Evolutionary conservation across 768 basidiomycete genomes (phyloP).

Genomic region (Lentinula boryana): DNA sequence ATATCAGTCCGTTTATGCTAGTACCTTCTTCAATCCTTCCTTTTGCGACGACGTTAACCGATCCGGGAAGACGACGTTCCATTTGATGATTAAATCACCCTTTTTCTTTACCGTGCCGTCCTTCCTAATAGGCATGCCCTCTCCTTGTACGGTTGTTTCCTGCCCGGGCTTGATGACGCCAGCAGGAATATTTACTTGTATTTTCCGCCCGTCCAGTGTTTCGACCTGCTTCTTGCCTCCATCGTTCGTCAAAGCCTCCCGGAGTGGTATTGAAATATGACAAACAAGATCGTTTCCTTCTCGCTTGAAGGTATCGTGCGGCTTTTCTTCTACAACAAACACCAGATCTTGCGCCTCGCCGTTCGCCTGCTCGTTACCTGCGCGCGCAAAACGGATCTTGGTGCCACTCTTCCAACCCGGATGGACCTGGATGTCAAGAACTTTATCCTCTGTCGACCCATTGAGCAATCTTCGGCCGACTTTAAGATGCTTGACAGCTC

Average conservation of each 20-base stretch:
- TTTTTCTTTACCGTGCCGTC: constrained; percentile 62
- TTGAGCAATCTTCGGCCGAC: constrained; percentile 69
- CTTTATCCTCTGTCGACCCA: constrained; percentile 79
- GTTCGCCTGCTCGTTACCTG: constrained; percentile 69
- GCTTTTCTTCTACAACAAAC: constrained; percentile 95
- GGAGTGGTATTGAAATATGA: constrained; percentile 59
- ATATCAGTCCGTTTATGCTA: constrained; percentile 26
- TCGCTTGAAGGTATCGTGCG: constrained; percentile 68
- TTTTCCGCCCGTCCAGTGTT: constrained; percentile 71
- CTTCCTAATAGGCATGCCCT: constrained; percentile 92
- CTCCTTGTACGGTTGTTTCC: constrained; percentile 62
- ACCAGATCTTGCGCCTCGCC: constrained; percentile 87
- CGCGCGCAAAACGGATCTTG: constrained; percentile 83
- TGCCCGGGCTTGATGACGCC: constrained; percentile 74
- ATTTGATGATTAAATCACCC: constrained; percentile 79
- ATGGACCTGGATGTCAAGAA: constrained; percentile 71
- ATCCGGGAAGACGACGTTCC: constrained; percentile 83
- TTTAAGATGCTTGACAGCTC: constrained; percentile 83
- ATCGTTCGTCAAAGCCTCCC: constrained; percentile 74
- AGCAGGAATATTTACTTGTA: constrained; percentile 61
- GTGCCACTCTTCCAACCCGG: constrained; percentile 98
- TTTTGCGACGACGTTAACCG: constrained; percentile 71
- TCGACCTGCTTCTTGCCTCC: constrained; percentile 51
- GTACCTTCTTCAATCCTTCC: constrained; percentile 68
- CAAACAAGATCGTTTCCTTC: constrained; percentile 77